Evolutionary conservation across 1,284 basidiomycete species (phyloP), one percentile per base, ranked within the genome.

Genomic region (Tremellales sp.): DNA sequence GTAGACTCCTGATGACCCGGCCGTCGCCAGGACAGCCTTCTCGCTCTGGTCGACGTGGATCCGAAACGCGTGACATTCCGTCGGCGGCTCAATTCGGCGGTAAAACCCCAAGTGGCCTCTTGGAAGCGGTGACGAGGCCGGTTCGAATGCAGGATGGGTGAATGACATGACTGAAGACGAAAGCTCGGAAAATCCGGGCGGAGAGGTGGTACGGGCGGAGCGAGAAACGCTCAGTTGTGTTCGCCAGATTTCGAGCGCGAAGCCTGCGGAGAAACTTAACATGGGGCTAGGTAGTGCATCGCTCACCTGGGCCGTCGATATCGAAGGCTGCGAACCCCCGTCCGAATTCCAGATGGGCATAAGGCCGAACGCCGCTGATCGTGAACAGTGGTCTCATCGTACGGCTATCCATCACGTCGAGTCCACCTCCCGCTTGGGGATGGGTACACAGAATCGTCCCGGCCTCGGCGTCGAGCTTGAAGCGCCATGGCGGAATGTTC

Each of bases 321-420:
- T 66, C 56, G 44, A 71, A 69, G n/a, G 63, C 52, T 3, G 56
- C 51, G 33, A 56, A 60, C 1, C 68, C 68, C 4, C 58, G 57
- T 13, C 54, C 60, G n/a, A 64, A 63, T 34, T 71, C 68, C 4
- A 71, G 40, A 47, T 71, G 68, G 3, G 67, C 54, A 21, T 49
- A 62, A 0, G 51, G 36, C 3, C 45, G 40, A 0, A 61, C 45
- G 6, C 43, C 53, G 1, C 21, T 24, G 16, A 67, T 58, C 7
- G 46, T 45, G 44, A 66, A 71, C 4, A 69, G 29, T 0, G 55
- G 54, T 18, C 54, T 18, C 2, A 45, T 53, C 2, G 50, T 57
- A n/a, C 44, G 8, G 4, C 53, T 10, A 37, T 65, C 63, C 1
- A 56, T 43, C 5, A 65, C 63, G 10, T 50, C 22, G 2, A 65